Percentiles rank a stretch among this genome's conserved stretches.
phyloP scores from a whole-genome alignment of 805 yeast species.

The Metschnikowia gelsemii region DNA sequence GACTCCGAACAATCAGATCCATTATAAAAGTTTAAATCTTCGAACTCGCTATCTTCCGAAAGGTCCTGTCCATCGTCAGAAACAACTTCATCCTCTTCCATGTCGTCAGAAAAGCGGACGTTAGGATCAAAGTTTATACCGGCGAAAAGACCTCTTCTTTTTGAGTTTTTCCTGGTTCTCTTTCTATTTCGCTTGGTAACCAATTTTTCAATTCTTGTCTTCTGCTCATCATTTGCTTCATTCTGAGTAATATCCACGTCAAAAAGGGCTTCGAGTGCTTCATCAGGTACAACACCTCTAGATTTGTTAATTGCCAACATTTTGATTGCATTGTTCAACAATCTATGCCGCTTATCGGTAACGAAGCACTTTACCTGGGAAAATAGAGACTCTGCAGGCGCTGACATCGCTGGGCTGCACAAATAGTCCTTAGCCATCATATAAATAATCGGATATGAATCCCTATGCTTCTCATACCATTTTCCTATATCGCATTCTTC shows the following conservation, averaged over 20 bases:
- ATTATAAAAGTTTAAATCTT: not conserved
- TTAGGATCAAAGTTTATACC: constrained; percentile 1
- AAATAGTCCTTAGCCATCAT: constrained; percentile 3
- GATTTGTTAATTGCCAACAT: constrained; percentile 1
- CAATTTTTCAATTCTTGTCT: not conserved
- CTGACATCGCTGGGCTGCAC: constrained; percentile 3
- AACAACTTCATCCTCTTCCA: not conserved
- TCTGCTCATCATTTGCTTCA: not conserved
- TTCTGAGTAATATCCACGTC: not conserved
- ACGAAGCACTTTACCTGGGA: not conserved
- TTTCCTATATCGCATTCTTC: not conserved
- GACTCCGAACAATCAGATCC: not conserved
- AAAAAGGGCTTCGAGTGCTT: not conserved
- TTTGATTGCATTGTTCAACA: constrained; percentile 1
- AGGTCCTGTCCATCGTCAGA: not conserved
- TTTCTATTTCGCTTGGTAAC: not conserved
- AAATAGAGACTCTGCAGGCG: not conserved
- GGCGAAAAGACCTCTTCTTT: not conserved
- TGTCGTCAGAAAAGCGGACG: not conserved
- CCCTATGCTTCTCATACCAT: not conserved
- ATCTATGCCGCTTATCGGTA: not conserved
- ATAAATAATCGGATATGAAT: not conserved
- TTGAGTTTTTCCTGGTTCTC: not conserved
- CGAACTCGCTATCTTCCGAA: not conserved
- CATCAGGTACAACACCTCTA: not conserved